Evolutionary conservation across 148 eudicot genomes (phyloP).

Genomic region (Polygonum aviculare): DNA sequence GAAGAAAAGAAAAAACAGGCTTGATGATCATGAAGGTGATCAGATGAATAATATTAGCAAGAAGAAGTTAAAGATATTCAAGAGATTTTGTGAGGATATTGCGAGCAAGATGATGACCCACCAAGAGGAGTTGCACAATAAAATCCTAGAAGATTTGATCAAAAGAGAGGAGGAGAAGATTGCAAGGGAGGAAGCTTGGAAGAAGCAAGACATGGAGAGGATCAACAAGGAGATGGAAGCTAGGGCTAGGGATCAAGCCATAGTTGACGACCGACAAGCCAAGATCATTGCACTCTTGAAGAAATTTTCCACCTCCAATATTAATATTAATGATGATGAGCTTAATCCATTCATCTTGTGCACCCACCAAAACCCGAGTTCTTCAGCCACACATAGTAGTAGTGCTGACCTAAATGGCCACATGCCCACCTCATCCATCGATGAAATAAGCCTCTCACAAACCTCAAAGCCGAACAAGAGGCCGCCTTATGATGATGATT

Average conservation of each 20-base stretch:
- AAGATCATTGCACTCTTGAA: slow-evolving; percentile 52
- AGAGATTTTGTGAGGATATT: slow-evolving; percentile 54
- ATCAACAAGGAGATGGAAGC: slow-evolving; percentile 44
- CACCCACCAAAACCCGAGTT: slow-evolving; percentile 12
- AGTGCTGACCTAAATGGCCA: neutral
- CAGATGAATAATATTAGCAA: neutral
- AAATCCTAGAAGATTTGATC: slow-evolving; percentile 63
- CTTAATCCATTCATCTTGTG: neutral
- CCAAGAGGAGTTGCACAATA: slow-evolving; percentile 67
- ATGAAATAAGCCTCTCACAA: slow-evolving; percentile 7
- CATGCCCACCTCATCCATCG: slow-evolving; percentile 4
- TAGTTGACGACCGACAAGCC: slow-evolving; percentile 51
- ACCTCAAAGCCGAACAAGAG: slow-evolving; percentile 1
- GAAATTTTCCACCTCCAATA: slow-evolving; percentile 32
- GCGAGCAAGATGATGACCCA: slow-evolving; percentile 60
- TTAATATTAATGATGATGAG: neutral
- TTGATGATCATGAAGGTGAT: no score
- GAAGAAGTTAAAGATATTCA: slow-evolving; percentile 50
- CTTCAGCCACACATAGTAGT: slow-evolving; percentile 12
- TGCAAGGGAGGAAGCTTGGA: slow-evolving; percentile 80
- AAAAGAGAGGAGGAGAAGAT: slow-evolving; percentile 63
- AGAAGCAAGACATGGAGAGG: slow-evolving; percentile 57
- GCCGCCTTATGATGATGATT: neutral
- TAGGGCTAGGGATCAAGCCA: slow-evolving; percentile 57
- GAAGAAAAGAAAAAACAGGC: neutral